These are phyloP conservation scores for Mucor plumbeus DNA, from an alignment of 371 early-diverging fungal species.

Conservation along the genomic window DNA sequence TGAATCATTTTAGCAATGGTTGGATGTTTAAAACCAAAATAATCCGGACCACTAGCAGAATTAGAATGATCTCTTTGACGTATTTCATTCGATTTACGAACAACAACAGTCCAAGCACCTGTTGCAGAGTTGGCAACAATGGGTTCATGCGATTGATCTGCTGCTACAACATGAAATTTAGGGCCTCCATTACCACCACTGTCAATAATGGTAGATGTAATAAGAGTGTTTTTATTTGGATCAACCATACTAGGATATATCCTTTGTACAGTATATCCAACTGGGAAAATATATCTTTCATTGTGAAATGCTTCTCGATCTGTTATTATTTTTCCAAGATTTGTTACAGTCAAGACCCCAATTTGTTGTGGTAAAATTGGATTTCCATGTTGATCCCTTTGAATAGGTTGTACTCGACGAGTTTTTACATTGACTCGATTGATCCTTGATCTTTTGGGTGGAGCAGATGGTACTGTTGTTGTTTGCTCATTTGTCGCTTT, in stretches of 20 bases:
- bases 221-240: conserved; percentile 60
- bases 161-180: conserved; percentile 80
- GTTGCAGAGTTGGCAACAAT: conserved; percentile 83
- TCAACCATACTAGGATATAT: conserved; percentile 79
- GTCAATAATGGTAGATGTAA: conserved; percentile 80
- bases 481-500: too few species aligned
- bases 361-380: conserved; percentile 80
- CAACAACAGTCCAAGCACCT: conserved; percentile 89
- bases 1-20: conserved; percentile 91
- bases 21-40: conserved; percentile 88
- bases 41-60: conserved; percentile 90
- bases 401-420: conserved; percentile 63
- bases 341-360: conserved; percentile 80
- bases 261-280: conserved; percentile 78
- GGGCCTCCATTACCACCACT: conserved; percentile 68
- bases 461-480: conserved; percentile 55
- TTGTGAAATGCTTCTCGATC: conserved; percentile 86
- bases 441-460: conserved; percentile 52
- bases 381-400: conserved; percentile 69
- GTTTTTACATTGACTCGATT: conserved; percentile 39
- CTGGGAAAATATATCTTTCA: conserved; percentile 91
- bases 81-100: conserved; percentile 78
- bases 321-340: conserved; percentile 74
- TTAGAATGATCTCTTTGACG: conserved; percentile 80
- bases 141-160: conserved; percentile 66